Percentiles rank a stretch among this genome's conserved stretches.
Evolutionary conservation across 1,139 yeast species (phyloP).

Genomic region (Suhomyces bribrorum): DNA sequence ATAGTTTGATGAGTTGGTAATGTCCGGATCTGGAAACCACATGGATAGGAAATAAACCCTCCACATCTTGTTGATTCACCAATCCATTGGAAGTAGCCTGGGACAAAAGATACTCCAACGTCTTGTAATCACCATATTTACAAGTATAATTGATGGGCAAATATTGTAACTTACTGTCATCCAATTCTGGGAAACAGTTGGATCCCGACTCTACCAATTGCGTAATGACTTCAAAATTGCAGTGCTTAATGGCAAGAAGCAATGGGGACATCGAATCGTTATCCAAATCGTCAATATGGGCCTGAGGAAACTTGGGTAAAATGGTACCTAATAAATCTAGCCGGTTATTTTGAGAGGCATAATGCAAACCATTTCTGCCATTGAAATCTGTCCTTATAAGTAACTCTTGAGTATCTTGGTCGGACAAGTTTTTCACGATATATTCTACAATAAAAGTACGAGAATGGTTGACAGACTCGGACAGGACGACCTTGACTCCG

Average conservation of each 20-base stretch:
- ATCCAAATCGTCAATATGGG: slow-evolving; percentile 55
- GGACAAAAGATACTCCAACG: slow-evolving; percentile 60
- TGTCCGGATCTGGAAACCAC: slow-evolving; percentile 88
- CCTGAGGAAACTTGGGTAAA: slow-evolving; percentile 38
- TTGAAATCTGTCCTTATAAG: slow-evolving; percentile 56
- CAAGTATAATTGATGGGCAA: slow-evolving; percentile 91
- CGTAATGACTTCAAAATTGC: slow-evolving; percentile 57
- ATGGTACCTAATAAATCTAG: slow-evolving; percentile 54
- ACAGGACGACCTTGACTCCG: slow-evolving; percentile 47
- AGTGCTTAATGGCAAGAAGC: slow-evolving; percentile 72
- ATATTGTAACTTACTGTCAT: slow-evolving; percentile 56
- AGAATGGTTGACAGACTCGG: slow-evolving; percentile 46
- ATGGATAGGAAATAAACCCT: slow-evolving; percentile 87
- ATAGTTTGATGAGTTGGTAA: slow-evolving; percentile 61
- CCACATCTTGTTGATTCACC: slow-evolving; percentile 66
- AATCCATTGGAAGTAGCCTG: slow-evolving; percentile 27
- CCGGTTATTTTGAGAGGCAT: slow-evolving; percentile 75
- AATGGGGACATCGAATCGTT: slow-evolving; percentile 81
- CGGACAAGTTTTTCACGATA: slow-evolving; percentile 28
- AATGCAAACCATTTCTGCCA: slow-evolving; percentile 85
- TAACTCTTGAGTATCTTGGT: slow-evolving; percentile 23
- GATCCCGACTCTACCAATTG: slow-evolving; percentile 49
- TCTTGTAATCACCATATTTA: slow-evolving; percentile 73
- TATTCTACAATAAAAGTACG: slow-evolving; percentile 41
- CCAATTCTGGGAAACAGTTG: slow-evolving; percentile 55